Base-by-base conservation (phyloP, 169 alveolate species). In the Cryptosporidium tyzzeri region DNA sequence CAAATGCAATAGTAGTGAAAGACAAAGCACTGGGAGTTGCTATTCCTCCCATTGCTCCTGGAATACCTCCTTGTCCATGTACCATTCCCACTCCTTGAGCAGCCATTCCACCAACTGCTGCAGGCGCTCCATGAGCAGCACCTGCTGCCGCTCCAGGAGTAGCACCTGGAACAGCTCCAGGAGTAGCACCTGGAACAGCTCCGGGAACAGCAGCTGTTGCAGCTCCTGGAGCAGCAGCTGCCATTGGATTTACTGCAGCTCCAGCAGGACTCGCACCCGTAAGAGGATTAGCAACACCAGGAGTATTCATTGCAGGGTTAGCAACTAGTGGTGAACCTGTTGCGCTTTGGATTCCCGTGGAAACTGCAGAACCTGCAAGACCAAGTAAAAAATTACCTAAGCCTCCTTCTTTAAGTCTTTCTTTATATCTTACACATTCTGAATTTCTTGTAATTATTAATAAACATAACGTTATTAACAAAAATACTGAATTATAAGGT, bases 331-430 rank as follows among this genome's bases (percentile, higher is more conserved):
- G 89, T 10, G 89, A 80, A 5, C 86, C 86, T 18, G 86, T 73
- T 73, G 86, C 86, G 14, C 45, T 10, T 39, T 73, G 86, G 31
- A 73, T 31, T 33, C 86, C 86, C 7, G 69, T 50, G 6, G 71
- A 55, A 73, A 73, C 59, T 37, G 86, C 86, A 53, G 68, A 29
- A 41, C 86, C 86, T 29, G 86, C 86, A 33, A 73, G 39, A 12
- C 86, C 86, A 55, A 73, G 86, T 21, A 73, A 73, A 39, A 73
- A 73, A 18, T 59, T 73, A n/a, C 86, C 86, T 0, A 73, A 35
- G 14, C 86, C 86, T 4, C 86, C 70, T 58, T 73, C 86, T 59
- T 73, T 53, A 18, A 73, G 70, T 23, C 45, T 73, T 23, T 80
- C 89, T 45, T 50, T 80, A 80, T 80, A 62, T 65, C 89, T 80